Percentiles rank a stretch among this genome's conserved stretches.
Conservation (phyloP, 805 yeast genomes). For the Candida glaebosa region DNA sequence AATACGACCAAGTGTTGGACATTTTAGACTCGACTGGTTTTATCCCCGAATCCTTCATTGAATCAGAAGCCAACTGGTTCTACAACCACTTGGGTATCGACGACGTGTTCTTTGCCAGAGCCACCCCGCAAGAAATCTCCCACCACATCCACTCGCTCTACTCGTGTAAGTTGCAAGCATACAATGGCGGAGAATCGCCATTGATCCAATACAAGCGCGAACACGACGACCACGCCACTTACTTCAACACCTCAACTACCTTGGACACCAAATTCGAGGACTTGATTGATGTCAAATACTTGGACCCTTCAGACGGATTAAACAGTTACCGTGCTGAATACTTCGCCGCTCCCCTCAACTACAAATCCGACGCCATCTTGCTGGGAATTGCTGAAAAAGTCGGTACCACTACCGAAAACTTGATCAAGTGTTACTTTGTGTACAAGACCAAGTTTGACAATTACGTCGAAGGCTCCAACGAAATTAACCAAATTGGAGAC, state of each 20-base stretch:
- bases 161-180: conserved; percentile 90
- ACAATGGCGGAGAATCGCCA: conserved; percentile 33
- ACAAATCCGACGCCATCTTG: conserved; percentile 43
- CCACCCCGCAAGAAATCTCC: conserved; percentile 74
- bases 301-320: conserved; percentile 48
- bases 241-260: conserved; percentile 64
- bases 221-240: conserved; percentile 83
- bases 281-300: conserved; percentile 75
- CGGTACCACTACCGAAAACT: conserved; percentile 37
- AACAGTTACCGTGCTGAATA: conserved; percentile 70
- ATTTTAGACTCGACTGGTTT: conserved; percentile 78
- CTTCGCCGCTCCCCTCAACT: conserved; percentile 62
- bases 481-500: conserved; percentile 72
- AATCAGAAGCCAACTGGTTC: conserved; percentile 85
- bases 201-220: conserved; percentile 78
- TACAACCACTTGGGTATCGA: conserved; percentile 86
- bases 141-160: conserved; percentile 84
- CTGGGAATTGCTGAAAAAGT: conserved; percentile 32
- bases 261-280: conserved; percentile 50
- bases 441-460: conserved; percentile 56
- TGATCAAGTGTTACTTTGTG: conserved; percentile 74
- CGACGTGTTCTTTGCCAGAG: conserved; percentile 87
- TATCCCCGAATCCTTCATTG: conserved; percentile 83
- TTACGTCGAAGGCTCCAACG: conserved; percentile 31
- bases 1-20: conserved; percentile 78